Evolutionary conservation across 1,139 yeast species (phyloP), one percentile per base, ranked within the genome.

Genomic region (Taphrina communis): DNA sequence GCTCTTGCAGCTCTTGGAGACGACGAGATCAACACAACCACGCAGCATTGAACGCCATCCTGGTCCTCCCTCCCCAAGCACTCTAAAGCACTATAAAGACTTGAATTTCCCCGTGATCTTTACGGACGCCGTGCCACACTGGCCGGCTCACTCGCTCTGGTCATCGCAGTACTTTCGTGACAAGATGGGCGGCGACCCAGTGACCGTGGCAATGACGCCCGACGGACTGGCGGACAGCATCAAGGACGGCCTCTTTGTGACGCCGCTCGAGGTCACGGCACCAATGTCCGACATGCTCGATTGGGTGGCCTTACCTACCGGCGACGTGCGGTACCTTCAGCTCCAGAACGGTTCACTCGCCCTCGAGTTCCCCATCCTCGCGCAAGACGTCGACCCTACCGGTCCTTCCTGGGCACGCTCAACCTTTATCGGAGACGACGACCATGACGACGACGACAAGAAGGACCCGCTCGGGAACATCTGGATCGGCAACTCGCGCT

Each of bases 171-270:
- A 73, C 68, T 69, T 75, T 39, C 53, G 70, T 11, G 55, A 69
- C 3, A 69, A 63, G 46, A 69, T 77, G 65, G 71, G 68, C 19
- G 60, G 65, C 14, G 61, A 70, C 12, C 55, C 38, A 14, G 72
- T 77, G 44, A 72, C 73, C 8, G 78, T 80, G 0, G 81, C 82
- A 0, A 76, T 75, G 48, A 80, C 82, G 0, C 81, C 81, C 7
- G 63, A 71, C 25, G 82, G 82, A 65, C 67, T 58, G 14, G 82
- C 82, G 1, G 82, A 80, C 65, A 73, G 81, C 6, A 81, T 81
- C 1, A 69, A 77, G 6, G 77, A 75, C 21, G 70, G 65, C 12
- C 65, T 72, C 39, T 76, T 80, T 72, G 78, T 78, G 31, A 75
- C 78, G 70, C 82, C 82, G 1, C 73, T 74, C 63, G 68, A 74